These are phyloP conservation scores for Biscutella auriculata DNA, from an alignment of 441 rosid genomes.

Conservation along the genomic window DNA sequence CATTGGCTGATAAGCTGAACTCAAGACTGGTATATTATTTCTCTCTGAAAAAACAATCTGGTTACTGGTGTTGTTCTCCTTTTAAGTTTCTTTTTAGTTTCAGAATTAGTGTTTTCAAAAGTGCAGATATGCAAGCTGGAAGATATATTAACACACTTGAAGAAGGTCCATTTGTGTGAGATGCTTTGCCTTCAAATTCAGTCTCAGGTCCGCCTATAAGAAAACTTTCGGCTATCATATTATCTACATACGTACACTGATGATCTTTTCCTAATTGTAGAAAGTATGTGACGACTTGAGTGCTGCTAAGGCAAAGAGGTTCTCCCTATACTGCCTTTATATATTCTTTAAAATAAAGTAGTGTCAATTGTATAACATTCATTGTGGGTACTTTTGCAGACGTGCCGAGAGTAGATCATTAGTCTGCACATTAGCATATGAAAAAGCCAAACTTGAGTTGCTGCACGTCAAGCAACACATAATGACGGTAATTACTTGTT, in stretches of 20 bases:
- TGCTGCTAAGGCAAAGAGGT: constrained; percentile 41
- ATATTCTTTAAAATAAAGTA: not conserved
- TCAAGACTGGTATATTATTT: constrained; percentile 33
- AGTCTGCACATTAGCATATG: constrained; percentile 47
- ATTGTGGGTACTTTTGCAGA: constrained; percentile 37
- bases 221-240: not conserved
- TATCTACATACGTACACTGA: constrained; percentile 15
- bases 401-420: constrained; percentile 37
- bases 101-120: constrained; percentile 18
- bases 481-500: constrained; percentile 40
- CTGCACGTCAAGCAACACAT: constrained; percentile 37
- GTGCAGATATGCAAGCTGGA: constrained; percentile 49
- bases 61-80: constrained; percentile 13
- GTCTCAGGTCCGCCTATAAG: constrained; percentile 45
- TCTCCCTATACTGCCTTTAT: constrained; percentile 7
- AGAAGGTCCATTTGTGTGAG: constrained; percentile 41
- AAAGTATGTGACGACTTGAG: constrained; percentile 25
- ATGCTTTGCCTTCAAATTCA: constrained; percentile 45
- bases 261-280: constrained; percentile 30
- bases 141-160: constrained; percentile 41
- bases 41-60: constrained; percentile 6
- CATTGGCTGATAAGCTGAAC: constrained; percentile 38
- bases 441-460: constrained; percentile 57
- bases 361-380: constrained; percentile 4
- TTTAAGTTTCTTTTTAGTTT: constrained; percentile 8